phyloP scores from a whole-genome alignment of 108 stramenopile species.

The Conticribra weissflogii region DNA sequence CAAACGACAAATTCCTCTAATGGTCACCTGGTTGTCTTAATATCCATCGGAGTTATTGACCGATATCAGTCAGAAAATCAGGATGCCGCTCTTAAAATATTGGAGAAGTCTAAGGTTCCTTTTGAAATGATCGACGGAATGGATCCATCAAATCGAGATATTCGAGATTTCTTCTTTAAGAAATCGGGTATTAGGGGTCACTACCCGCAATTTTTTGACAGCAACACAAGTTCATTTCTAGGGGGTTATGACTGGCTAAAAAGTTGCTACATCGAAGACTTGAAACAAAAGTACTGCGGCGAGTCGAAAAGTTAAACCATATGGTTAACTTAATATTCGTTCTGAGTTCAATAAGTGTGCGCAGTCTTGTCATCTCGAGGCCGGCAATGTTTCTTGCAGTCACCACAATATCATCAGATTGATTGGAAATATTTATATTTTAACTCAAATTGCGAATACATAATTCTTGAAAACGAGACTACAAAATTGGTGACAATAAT shows the following conservation, averaged over 20 bases:
- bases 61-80: conserved; percentile 25
- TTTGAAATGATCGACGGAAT: conserved; percentile 59
- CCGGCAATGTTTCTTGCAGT: too few relatives aligned
- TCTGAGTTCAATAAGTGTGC: too few relatives aligned
- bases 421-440: too few relatives aligned
- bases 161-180: conserved; percentile 32
- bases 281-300: too few relatives aligned
- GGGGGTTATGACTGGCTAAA: conserved; percentile 43
- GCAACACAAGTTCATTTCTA: conserved; percentile 10
- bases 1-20: neutral
- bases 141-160: conserved; percentile 33
- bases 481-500: too few relatives aligned
- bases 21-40: neutral
- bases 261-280: neutral
- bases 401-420: too few relatives aligned
- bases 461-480: too few relatives aligned
- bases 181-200: conserved; percentile 42
- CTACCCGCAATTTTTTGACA: conserved; percentile 50
- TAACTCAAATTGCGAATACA: too few relatives aligned
- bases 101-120: conserved; percentile 22
- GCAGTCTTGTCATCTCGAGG: too few relatives aligned
- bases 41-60: conserved; percentile 28
- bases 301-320: too few relatives aligned
- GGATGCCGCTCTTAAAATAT: conserved; percentile 7
- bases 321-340: too few relatives aligned